These are phyloP conservation scores for Trifolium dubium DNA, from an alignment of 306 rosid genomes.

Conservation along the genomic window DNA sequence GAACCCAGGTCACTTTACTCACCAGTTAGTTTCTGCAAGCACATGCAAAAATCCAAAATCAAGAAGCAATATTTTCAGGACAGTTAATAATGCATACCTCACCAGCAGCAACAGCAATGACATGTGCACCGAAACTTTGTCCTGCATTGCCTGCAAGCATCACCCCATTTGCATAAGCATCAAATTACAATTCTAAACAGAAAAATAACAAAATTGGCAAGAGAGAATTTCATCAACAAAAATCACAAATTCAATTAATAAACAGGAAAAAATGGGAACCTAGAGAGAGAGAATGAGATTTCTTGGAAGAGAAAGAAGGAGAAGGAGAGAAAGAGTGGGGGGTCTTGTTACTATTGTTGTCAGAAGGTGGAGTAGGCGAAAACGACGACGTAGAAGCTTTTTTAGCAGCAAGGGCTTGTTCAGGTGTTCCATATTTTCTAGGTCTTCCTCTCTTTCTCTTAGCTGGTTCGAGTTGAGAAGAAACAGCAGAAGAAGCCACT, in stretches of 20 bases:
- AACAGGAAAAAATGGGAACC: slow-evolving; percentile 43
- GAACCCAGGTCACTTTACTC: slow-evolving; percentile 16
- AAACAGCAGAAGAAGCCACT: slow-evolving; percentile 61
- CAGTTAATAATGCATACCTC: slow-evolving; percentile 66
- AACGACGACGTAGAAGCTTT: slow-evolving; percentile 75
- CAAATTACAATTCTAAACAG: slow-evolving; percentile 26
- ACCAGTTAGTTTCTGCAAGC: slow-evolving; percentile 9
- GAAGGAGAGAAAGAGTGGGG: slow-evolving; percentile 50
- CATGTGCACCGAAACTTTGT: slow-evolving; percentile 85
- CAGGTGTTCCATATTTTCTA: slow-evolving; percentile 85
- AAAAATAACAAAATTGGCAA: too few relatives aligned
- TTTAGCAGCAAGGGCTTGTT: slow-evolving; percentile 87
- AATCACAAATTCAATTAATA: background rate
- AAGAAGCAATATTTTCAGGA: slow-evolving; percentile 25
- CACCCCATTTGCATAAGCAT: slow-evolving; percentile 36
- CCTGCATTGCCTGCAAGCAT: slow-evolving; percentile 76
- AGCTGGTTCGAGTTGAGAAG: slow-evolving; percentile 63
- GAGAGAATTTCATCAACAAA: background rate
- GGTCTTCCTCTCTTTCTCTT: slow-evolving; percentile 94
- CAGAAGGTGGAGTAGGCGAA: slow-evolving; percentile 42
- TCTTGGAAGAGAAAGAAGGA: slow-evolving; percentile 59
- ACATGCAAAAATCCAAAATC: slow-evolving; percentile 29
- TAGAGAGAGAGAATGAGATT: slow-evolving; percentile 59
- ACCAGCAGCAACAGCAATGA: slow-evolving; percentile 75
- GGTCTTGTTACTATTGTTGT: slow-evolving; percentile 54